phyloP scores from a whole-genome alignment of 2,329 filamentous ascomycete species.

The Penicillium sp. region DNA sequence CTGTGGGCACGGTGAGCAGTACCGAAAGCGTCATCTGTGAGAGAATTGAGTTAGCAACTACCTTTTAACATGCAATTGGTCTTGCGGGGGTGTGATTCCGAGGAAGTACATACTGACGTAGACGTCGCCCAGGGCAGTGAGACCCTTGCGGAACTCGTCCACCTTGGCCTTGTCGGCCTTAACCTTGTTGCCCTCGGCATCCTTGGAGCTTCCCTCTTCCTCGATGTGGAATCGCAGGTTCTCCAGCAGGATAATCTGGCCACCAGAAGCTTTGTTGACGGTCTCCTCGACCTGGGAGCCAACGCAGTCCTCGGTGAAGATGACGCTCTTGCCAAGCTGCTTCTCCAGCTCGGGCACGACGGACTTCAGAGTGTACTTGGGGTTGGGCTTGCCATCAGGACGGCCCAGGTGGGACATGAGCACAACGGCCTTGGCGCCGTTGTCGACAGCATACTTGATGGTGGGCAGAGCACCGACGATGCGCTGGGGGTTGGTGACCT shows the following conservation, averaged over 20 bases:
- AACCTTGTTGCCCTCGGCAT: constrained; percentile 89
- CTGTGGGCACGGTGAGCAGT: constrained; percentile 98
- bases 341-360: constrained; percentile 89
- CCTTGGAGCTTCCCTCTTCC: constrained; percentile 95
- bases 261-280: constrained; percentile 73
- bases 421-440: constrained; percentile 86
- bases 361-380: constrained; percentile 92
- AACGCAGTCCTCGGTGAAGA: constrained; percentile 84
- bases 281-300: constrained; percentile 83
- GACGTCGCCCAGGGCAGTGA: constrained; percentile 90
- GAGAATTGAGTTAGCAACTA: too few species aligned
- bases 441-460: constrained; percentile 86
- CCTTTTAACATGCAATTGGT: too few species aligned
- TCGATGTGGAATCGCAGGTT: constrained; percentile 98
- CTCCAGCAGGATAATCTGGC: constrained; percentile 85
- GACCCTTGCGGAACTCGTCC: constrained; percentile 85
- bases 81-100: too few species aligned
- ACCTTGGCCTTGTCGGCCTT: constrained; percentile 95
- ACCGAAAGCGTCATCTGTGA: constrained; percentile 87
- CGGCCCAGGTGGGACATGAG: constrained; percentile 99
- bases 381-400: constrained; percentile 80
- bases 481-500: constrained; percentile 96
- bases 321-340: constrained; percentile 75
- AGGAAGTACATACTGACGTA: constrained; percentile 70
- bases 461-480: constrained; percentile 93